These are phyloP conservation scores for Paragyromitra xinjiangensis DNA, from an alignment of 495 filamentous ascomycete species.

Conservation along the genomic window DNA sequence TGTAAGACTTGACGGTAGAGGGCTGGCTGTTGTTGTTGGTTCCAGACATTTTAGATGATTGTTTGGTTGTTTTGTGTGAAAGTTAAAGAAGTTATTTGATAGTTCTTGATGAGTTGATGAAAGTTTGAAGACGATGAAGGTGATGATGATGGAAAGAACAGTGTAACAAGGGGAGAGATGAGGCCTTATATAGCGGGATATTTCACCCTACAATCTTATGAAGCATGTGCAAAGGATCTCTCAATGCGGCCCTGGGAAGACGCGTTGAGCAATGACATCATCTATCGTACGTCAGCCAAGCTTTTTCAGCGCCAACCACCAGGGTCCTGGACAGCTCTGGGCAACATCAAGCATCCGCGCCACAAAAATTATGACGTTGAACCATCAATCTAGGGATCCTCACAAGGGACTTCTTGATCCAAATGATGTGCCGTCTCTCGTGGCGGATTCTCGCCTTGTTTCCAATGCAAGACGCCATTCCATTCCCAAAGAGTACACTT, in stretches of 20 bases:
- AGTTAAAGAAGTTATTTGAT: slow-evolving; percentile 23
- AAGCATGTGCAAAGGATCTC: slow-evolving; percentile 1
- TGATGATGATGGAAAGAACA: slow-evolving; percentile 5
- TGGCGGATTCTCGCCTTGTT: neutral
- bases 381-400: neutral
- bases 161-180: neutral
- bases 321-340: neutral
- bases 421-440: neutral
- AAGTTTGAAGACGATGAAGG: neutral
- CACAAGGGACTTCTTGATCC: neutral
- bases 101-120: slow-evolving; percentile 12
- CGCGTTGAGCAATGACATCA: slow-evolving; percentile 44
- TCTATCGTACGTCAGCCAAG: slow-evolving; percentile 47
- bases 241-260: slow-evolving; percentile 3
- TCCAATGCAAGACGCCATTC: neutral
- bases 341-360: neutral
- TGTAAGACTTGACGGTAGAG: slow-evolving; percentile 81
- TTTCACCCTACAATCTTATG: neutral
- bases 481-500: neutral
- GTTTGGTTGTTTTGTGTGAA: slow-evolving; percentile 11
- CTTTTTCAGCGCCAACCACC: neutral
- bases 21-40: slow-evolving; percentile 55
- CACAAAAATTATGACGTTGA: slow-evolving; percentile 18
- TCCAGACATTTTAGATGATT: slow-evolving; percentile 45
- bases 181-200: slow-evolving; percentile 26